Conservation (phyloP, 2,329 filamentous ascomycete genomes). For the Claviceps purpurea region DNA sequence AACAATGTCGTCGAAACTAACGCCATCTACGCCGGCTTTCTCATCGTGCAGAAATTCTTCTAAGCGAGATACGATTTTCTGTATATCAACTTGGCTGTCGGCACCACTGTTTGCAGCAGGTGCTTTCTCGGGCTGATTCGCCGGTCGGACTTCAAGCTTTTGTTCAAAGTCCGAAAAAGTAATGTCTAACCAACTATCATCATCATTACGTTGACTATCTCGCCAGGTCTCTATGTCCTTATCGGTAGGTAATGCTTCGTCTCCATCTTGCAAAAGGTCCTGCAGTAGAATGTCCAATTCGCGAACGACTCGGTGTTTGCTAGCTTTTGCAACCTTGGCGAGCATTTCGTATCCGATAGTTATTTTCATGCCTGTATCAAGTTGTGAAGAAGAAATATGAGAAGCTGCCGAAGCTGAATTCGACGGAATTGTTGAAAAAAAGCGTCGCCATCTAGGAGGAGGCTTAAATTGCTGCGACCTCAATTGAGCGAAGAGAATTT, state of each 20-base stretch:
- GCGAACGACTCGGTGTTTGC: slow-evolving; percentile 53
- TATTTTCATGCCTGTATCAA: slow-evolving; percentile 77
- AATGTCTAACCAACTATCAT: slow-evolving; percentile 86
- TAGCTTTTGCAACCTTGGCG: slow-evolving; percentile 50
- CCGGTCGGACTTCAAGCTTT: slow-evolving; percentile 47
- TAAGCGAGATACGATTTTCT: slow-evolving; percentile 88
- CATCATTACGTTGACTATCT: slow-evolving; percentile 49
- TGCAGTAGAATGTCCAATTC: slow-evolving; percentile 67
- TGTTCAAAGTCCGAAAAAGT: slow-evolving; percentile 79
- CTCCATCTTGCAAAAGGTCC: slow-evolving; percentile 61
- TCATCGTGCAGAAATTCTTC: slow-evolving; percentile 85
- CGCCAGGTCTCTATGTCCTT: slow-evolving; percentile 62
- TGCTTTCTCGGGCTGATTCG: slow-evolving; percentile 22
- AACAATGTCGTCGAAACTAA: slow-evolving; percentile 59
- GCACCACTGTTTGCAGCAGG: slow-evolving; percentile 48
- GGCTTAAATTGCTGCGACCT: slow-evolving; percentile 71
- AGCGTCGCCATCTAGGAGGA: slow-evolving; percentile 35
- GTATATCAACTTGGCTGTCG: slow-evolving; percentile 59
- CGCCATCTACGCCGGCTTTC: slow-evolving; percentile 65
- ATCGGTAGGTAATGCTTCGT: slow-evolving; percentile 51
- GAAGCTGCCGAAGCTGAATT: slow-evolving; percentile 4
- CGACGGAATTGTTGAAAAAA: slow-evolving; percentile 11
- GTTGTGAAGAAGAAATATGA: slow-evolving; percentile 15
- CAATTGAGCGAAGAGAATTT: slow-evolving; percentile 80
- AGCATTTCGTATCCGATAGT: slow-evolving; percentile 87